phyloP scores from a whole-genome alignment of 2,329 filamentous ascomycete genomes.

The Alternaria conjuncta region DNA sequence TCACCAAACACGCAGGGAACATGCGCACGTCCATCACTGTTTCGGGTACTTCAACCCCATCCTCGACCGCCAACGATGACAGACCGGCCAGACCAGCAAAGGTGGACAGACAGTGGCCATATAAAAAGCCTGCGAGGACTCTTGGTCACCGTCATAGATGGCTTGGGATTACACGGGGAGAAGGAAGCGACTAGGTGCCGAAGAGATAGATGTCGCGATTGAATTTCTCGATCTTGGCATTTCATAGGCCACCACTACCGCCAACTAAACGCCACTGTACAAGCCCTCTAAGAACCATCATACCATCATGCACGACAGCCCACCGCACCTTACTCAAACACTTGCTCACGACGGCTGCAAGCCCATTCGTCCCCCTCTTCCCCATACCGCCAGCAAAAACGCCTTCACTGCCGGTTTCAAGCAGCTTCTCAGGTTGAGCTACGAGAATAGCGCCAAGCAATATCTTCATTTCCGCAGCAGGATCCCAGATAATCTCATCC shows the following conservation, averaged over 20 bases:
- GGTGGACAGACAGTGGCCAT: background rate
- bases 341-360: constrained; percentile 63
- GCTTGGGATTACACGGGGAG: background rate
- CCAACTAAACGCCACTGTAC: constrained; percentile 49
- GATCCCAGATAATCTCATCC: constrained; percentile 60
- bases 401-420: constrained; percentile 19
- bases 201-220: background rate
- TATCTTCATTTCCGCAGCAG: constrained; percentile 56
- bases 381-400: constrained; percentile 51
- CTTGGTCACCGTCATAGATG: background rate
- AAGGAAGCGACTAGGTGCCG: background rate
- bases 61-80: background rate
- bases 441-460: constrained; percentile 52
- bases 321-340: constrained; percentile 64
- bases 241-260: constrained; percentile 23
- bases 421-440: constrained; percentile 47
- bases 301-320: constrained; percentile 68
- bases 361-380: constrained; percentile 58
- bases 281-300: constrained; percentile 60
- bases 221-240: background rate
- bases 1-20: background rate
- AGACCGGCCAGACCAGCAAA: background rate
- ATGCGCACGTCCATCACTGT: background rate
- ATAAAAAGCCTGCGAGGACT: background rate
- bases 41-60: background rate